Evolutionary conservation across 169 alveolate genomes (phyloP), one percentile per base, ranked within the genome.

Genomic region (Plasmodium adleri): DNA sequence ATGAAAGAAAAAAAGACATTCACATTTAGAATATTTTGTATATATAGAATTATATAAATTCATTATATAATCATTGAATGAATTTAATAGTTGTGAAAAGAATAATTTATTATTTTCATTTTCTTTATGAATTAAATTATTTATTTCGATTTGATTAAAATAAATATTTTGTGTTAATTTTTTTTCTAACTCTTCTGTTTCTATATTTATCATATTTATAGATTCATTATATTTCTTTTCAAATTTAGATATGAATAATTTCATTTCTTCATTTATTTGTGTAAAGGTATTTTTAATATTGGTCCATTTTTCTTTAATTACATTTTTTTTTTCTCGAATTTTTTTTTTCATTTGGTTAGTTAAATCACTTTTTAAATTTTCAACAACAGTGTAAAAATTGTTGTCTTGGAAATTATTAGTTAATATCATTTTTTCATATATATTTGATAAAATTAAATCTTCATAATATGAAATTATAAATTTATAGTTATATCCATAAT

Each of bases 51-150:
- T 78, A 50, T 78, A 78, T 58, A 70, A 24, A 9, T 78, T 50
- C 12, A 60, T 26, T 78, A 78, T 39, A 59, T 78, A 78, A 78
- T 78, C 89, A 78, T 78, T 78, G 67, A 78, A 78, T 43, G 64
- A 39, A 45, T 15, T 78, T 52, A 78, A 43, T n/a, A 59, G 56
- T 12, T 64, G 62, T 0, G 20, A 58, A 32, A 78, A 78, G 32
- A 74, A 74, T 6, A 24, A 17, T 64, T 66, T 78, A 52, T 58
- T 70, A 13, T 70, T 78, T 78, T 78, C 76, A 54, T 24, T 66
- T 66, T 78, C 78, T 6, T 58, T 32, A 45, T n/a, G 17, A 78
- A 78, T 66, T 15, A 78, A 3, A 52, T 64, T 60, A 15, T 32
- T 49, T 50, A 70, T 24, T 52, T 78, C 72, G 17, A 50, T 70